These are phyloP conservation scores for Annulohypoxylon nitens DNA, from an alignment of 495 filamentous ascomycete species.

Conservation along the genomic window DNA sequence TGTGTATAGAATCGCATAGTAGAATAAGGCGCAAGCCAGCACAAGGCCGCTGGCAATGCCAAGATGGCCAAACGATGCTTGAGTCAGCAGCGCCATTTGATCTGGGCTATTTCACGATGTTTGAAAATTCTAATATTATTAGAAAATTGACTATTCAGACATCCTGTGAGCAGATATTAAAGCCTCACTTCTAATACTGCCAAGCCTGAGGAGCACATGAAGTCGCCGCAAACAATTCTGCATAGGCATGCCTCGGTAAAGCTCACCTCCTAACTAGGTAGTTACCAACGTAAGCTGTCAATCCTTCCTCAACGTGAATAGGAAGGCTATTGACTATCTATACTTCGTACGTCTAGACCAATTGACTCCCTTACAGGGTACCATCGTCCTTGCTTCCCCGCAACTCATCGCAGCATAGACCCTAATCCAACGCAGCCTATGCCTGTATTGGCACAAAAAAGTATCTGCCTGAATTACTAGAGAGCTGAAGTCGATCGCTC, in stretches of 20 bases:
- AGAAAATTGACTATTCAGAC: neutral
- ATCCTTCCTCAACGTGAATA: slow-evolving; percentile 23
- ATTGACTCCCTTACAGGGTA: slow-evolving; percentile 12
- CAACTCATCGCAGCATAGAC: slow-evolving; percentile 13
- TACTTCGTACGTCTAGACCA: neutral
- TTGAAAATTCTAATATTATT: neutral
- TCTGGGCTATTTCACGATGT: neutral
- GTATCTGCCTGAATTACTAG: neutral
- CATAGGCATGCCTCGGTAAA: neutral
- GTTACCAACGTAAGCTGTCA: slow-evolving; percentile 28
- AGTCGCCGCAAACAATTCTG: neutral
- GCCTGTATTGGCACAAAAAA: neutral
- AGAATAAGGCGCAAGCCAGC: slow-evolving; percentile 26
- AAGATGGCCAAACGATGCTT: slow-evolving; percentile 29
- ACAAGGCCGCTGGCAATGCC: slow-evolving; percentile 4
- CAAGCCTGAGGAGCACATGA: neutral
- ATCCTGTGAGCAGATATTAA: neutral
- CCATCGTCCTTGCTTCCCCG: slow-evolving; percentile 14
- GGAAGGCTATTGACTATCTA: neutral
- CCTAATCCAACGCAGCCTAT: slow-evolving; percentile 7
- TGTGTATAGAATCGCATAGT: slow-evolving; percentile 31
- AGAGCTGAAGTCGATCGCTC: neutral
- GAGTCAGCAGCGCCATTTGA: slow-evolving; percentile 26
- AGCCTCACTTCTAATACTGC: neutral
- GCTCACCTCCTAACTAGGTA: neutral